A percentile compares a stretch with the other conserved stretches of the same genome.
phyloP scores from a whole-genome alignment of 768 basidiomycete species.

The Rhizopogon sp. region DNA sequence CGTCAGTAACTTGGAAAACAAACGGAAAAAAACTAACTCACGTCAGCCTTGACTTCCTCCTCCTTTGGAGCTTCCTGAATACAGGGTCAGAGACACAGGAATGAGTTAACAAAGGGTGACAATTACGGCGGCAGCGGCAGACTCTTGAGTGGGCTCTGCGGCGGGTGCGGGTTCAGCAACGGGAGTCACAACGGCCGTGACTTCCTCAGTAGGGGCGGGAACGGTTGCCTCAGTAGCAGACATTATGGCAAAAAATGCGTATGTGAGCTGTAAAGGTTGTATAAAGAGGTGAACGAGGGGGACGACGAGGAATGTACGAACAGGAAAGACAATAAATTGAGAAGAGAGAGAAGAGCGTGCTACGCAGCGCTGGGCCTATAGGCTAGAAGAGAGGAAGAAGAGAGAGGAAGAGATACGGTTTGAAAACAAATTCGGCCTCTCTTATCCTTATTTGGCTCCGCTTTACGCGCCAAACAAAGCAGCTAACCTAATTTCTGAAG shows the following conservation, averaged over 20 bases:
- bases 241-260: conserved; percentile 68
- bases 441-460: conserved; percentile 39
- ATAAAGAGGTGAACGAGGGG: background rate
- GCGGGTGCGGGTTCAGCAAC: conserved; percentile 25
- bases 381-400: conserved; percentile 54
- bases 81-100: background rate
- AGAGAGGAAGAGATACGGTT: conserved; percentile 42
- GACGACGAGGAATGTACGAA: conserved; percentile 23
- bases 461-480: conserved; percentile 34
- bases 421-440: conserved; percentile 28
- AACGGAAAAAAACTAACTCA: conserved; percentile 12
- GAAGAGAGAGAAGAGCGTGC: conserved; percentile 58
- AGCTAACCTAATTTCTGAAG: conserved; percentile 26
- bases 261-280: conserved; percentile 39
- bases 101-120: conserved; percentile 2
- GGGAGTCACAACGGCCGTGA: conserved; percentile 41
- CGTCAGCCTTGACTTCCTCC: conserved; percentile 35
- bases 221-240: conserved; percentile 63
- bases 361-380: conserved; percentile 50
- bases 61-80: conserved; percentile 38
- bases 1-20: background rate
- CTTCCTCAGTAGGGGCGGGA: conserved; percentile 44
- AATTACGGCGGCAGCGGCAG: conserved; percentile 29
- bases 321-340: conserved; percentile 48
- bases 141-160: conserved; percentile 20